These are phyloP conservation scores for Aspergillus sp. DNA, from an alignment of 2,329 filamentous ascomycete genomes.

Conservation along the genomic window DNA sequence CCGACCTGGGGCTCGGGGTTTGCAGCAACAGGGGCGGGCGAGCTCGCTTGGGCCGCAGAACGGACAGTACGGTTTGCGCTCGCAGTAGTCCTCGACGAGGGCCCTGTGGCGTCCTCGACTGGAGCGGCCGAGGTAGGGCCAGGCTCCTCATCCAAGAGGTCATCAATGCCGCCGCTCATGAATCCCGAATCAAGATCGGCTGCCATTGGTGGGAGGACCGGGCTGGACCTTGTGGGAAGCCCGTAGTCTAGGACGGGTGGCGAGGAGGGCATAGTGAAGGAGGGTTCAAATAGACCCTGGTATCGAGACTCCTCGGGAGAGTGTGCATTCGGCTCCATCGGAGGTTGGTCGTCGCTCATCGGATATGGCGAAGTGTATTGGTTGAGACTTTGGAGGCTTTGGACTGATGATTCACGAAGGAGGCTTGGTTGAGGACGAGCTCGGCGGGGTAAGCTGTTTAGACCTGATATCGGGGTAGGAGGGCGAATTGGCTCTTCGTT, in stretches of 20 bases:
- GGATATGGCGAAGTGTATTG: constrained; percentile 49
- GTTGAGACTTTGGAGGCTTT: constrained; percentile 40
- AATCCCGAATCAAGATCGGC: constrained; percentile 74
- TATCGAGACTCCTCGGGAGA: constrained; percentile 57
- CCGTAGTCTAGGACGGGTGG: constrained; percentile 75
- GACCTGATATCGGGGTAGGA: constrained; percentile 49
- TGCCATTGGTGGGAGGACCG: constrained; percentile 67
- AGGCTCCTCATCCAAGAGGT: constrained; percentile 67
- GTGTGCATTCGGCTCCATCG: constrained; percentile 52
- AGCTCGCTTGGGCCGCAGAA: constrained; percentile 31
- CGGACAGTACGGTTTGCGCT: constrained; percentile 30
- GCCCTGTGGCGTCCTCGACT: constrained; percentile 30
- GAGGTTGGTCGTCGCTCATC: constrained; percentile 38
- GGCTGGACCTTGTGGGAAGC: constrained; percentile 76
- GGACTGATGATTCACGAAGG: constrained; percentile 65
- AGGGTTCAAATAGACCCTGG: constrained; percentile 64
- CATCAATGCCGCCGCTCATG: constrained; percentile 77
- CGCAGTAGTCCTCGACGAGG: constrained; percentile 23
- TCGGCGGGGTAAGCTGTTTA: constrained; percentile 36
- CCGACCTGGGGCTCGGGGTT: constrained; percentile 28
- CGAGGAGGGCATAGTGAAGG: constrained; percentile 84
- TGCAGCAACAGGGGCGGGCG: constrained; percentile 31
- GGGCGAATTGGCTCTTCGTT: constrained; percentile 52
- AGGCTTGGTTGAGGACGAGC: constrained; percentile 53
- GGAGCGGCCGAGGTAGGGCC: constrained; percentile 24